Evolutionary conservation across 352 stramenopile species (phyloP), one percentile per base, ranked within the genome.

Genomic region (Globisporangium irregulare): DNA sequence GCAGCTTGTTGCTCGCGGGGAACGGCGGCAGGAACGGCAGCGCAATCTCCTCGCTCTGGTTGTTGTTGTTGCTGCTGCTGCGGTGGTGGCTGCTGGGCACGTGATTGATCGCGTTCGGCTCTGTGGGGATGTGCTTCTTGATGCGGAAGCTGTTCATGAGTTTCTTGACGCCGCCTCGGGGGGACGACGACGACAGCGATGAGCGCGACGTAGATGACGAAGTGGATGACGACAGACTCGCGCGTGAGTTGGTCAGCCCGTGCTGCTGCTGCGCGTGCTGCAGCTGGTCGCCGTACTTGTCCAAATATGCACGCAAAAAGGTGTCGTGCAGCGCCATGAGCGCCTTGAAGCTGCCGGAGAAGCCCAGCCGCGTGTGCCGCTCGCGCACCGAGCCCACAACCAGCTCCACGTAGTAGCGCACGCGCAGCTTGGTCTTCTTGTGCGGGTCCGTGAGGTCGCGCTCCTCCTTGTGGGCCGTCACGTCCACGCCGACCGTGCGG

Each of bases 371-470:
- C 63, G 76, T 82, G 78, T 90, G 83, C 38, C 61, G 81, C 72
- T 71, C 75, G 46, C 78, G 81, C 22, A 74, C 67, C 9, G 78
- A 76, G 25, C 81, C 83, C 51, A 90, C 74, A 20, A 91, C 75
- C 36, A 91, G 54, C 69, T 91, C 83, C 63, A 91, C 81, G 68
- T 91, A 91, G 74, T 90, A 91, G 38, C 83, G 83, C 70, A 86
- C 80, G 51, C 72, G 83, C 46, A 84, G 55, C 59, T 82, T 80
- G 57, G 66, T 71, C 51, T 80, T 81, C 64, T 79, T 78, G 48
- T 73, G 78, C 22, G 70, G 55, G 69, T 91, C 73, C 0, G 81
- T 78, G 61, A 81, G 73, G 55, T 85, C 80, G 32, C 73, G 74
- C 68, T 81, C 79, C 67, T 91, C 81, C 71, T 86, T 89, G 79